A percentile compares a stretch with the other conserved stretches of the same genome.
phyloP scores from a whole-genome alignment of 1,139 yeast genomes.

The Taphrina flavorubra region DNA sequence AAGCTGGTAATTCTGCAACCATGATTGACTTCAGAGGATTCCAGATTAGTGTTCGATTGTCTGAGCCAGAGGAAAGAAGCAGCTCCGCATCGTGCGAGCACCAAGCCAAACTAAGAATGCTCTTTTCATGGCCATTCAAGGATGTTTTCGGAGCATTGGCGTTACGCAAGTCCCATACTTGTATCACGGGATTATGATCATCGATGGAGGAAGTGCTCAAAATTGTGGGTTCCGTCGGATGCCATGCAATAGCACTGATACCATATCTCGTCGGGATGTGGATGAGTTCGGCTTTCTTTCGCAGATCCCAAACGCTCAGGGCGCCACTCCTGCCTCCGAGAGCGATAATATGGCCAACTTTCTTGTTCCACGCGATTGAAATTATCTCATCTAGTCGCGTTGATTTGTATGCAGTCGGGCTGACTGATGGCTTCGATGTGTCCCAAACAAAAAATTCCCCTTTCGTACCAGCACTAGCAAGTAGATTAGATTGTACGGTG shows the following conservation, averaged over 20 bases:
- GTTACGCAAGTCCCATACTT: slow-evolving; percentile 94
- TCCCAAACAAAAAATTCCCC: slow-evolving; percentile 87
- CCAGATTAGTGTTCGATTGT: slow-evolving; percentile 87
- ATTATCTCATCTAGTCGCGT: slow-evolving; percentile 83
- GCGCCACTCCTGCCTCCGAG: slow-evolving; percentile 82
- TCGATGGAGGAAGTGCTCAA: slow-evolving; percentile 85
- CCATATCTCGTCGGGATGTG: slow-evolving; percentile 62
- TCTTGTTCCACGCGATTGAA: slow-evolving; percentile 87
- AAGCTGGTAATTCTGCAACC: slow-evolving; percentile 86
- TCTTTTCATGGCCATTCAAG: slow-evolving; percentile 81
- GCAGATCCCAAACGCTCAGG: slow-evolving; percentile 93
- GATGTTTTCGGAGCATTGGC: slow-evolving; percentile 83
- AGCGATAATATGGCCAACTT: slow-evolving; percentile 85
- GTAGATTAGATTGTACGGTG: slow-evolving; percentile 69
- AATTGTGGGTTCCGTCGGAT: slow-evolving; percentile 74
- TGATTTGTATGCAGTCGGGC: slow-evolving; percentile 71
- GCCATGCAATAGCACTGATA: slow-evolving; percentile 68
- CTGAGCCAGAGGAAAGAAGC: slow-evolving; percentile 87
- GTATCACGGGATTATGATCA: slow-evolving; percentile 78
- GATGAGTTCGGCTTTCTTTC: slow-evolving; percentile 82
- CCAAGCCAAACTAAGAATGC: slow-evolving; percentile 92
- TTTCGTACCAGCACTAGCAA: slow-evolving; percentile 85
- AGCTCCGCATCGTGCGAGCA: slow-evolving; percentile 79
- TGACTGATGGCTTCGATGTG: slow-evolving; percentile 57
- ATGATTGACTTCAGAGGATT: slow-evolving; percentile 70